These are phyloP conservation scores for Gracilaria gracilis DNA, from an alignment of 23 red algal species.

Conservation along the genomic window DNA sequence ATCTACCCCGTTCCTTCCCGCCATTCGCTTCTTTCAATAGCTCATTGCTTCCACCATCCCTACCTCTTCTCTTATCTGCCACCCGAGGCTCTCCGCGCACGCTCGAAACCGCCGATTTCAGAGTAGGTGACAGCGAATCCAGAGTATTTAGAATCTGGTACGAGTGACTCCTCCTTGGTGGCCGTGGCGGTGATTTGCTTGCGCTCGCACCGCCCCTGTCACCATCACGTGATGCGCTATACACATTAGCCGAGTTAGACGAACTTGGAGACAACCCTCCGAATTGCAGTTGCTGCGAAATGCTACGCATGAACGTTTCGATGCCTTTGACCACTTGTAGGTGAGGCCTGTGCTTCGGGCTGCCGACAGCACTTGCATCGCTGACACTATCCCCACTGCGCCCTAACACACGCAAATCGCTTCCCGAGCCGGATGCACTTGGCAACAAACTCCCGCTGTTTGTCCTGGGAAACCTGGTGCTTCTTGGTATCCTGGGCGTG, in stretches of 20 bases:
- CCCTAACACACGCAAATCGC: not conserved
- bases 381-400: too few species aligned
- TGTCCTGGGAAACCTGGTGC: conserved; percentile 19
- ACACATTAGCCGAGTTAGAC: not conserved
- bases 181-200: conserved; percentile 38
- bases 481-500: conserved; percentile 5
- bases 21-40: not conserved
- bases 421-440: not conserved
- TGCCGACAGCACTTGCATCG: not conserved
- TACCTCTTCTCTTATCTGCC: not conserved
- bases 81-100: not conserved
- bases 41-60: not conserved
- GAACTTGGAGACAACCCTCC: conserved; percentile 1
- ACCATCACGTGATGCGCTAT: not conserved
- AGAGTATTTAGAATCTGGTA: conserved; percentile 67
- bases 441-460: conserved; percentile 43
- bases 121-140: conserved; percentile 16
- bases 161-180: conserved; percentile 47
- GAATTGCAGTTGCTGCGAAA: not conserved
- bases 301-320: conserved; percentile 27
- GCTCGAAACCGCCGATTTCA: not conserved
- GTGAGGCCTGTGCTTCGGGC: conserved; percentile 5
- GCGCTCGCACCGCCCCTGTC: not conserved
- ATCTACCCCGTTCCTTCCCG: not conserved
- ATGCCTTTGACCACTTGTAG: conserved; percentile 29